A percentile compares a stretch with the other conserved stretches of the same genome.
Evolutionary conservation across 2,329 filamentous ascomycete genomes (phyloP).

Genomic region (Aureobasidium sp.): DNA sequence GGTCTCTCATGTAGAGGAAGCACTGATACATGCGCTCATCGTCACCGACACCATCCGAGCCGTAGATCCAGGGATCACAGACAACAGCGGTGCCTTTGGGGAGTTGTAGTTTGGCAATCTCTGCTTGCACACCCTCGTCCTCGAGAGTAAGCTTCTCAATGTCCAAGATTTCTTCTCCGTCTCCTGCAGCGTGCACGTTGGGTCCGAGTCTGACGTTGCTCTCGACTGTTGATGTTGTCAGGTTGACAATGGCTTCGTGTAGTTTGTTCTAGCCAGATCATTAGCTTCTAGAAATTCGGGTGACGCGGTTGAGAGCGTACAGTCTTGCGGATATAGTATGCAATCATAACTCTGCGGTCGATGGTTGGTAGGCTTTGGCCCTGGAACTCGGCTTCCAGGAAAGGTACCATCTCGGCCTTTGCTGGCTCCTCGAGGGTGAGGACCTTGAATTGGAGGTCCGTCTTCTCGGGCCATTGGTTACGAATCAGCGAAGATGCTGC

Average conservation of each 20-base stretch:
- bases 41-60: conserved; percentile 41
- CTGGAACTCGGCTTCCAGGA: conserved; percentile 17
- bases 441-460: conserved; percentile 56
- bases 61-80: conserved; percentile 63
- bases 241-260: conserved; percentile 52
- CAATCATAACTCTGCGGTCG: conserved; percentile 47
- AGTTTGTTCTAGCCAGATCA: conserved; percentile 50
- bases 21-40: conserved; percentile 50
- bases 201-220: conserved; percentile 51
- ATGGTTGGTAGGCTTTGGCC: conserved; percentile 50
- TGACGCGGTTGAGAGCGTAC: conserved; percentile 37
- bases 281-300: too few relatives aligned
- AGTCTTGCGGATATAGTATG: conserved; percentile 53
- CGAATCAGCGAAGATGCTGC: conserved; percentile 43
- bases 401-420: conserved; percentile 17
- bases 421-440: conserved; percentile 39
- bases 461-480: conserved; percentile 46
- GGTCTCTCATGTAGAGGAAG: conserved; percentile 59
- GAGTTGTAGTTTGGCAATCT: conserved; percentile 51
- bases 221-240: conserved; percentile 44
- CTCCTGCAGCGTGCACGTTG: conserved; percentile 49
- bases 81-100: conserved; percentile 50
- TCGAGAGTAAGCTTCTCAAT: conserved; percentile 50
- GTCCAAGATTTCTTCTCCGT: conserved; percentile 51
- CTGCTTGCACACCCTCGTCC: conserved; percentile 49